Evolutionary conservation across 768 basidiomycete genomes (phyloP), one percentile per base, ranked within the genome.

Genomic region (Tylopilus plumbeoviolaceoides): DNA sequence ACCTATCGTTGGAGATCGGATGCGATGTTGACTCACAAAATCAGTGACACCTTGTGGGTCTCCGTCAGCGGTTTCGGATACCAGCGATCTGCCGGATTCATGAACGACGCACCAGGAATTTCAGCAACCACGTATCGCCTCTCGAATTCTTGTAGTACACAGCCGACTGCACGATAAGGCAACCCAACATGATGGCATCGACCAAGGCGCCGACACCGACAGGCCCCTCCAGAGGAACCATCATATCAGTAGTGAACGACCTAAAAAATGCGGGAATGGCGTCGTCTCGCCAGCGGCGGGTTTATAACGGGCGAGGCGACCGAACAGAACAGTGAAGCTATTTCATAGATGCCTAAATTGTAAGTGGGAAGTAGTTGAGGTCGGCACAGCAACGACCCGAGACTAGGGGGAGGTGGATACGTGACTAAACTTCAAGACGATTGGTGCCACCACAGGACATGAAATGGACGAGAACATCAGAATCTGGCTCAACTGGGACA

Each of bases 161-260:
- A 51, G 55, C 63, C 7, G 59, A 61, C 48, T 66, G 65, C 35
- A 68, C 51, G 33, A 68, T 43, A 40, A 46, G 50, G 35, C 66
- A 61, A 45, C 65, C 65, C 2, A 68, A 49, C 50, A 66, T 43
- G 44, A 60, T 31, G 17, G 66, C 61, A 33, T 58, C 57, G 44
- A 63, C 31, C 33, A 68, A 49, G 10, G 57, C 47, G 30, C 63
- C 61, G 27, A 66, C 23, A 31, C 53, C 48, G 18, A 68, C 50
- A 7, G 64, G 65, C 44, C 66, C 65, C 48, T 57, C 63, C 55
- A 66, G 61, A 61, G 59, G 61, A 42, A 21, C 64, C 60, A 60
- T 55, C 18, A 18, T 55, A 42, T 44, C 18, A 38, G 27, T 42
- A 48, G 48, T 42, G 46, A 54, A 39, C 1, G 38, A 42, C 1